Base-by-base conservation (phyloP, 2,329 filamentous ascomycete genomes). In the Pseudogymnoascus verrucosus region DNA sequence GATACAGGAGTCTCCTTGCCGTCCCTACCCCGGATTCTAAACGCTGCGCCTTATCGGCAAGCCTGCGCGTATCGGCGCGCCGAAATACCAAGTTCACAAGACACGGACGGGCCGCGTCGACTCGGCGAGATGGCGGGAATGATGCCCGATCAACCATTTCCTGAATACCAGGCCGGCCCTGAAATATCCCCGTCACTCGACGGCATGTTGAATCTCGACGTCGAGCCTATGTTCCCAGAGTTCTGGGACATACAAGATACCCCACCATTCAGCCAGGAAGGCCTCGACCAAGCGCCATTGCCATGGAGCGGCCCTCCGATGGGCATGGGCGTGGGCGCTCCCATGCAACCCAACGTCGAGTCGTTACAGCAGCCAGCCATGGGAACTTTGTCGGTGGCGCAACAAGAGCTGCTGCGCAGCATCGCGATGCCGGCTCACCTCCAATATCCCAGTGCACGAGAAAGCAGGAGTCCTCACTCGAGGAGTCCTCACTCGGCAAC, bases 351-450 rank as follows among this genome's bases (percentile, higher is more conserved):
- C 12, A 61, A 36, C 11, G 28, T 66, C 16, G 63, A 67, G 28
- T 57, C 67, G 1, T 61, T 64, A 8, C 63, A 63, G 11, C 69
- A 68, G 60, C 66, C 68, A 1, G 68, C 64, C 5, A 67, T 78
- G 60, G 76, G 74, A 67, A 74, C 73, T 3, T 75, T 88, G 63
- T 86, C 83, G 37, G 80, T 80, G 34, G 83, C 83, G 23, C 80
- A 86, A 71, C 82, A 85, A 70, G 84, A 87, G 71, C 81, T 83
- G 70, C 76, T 88, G 57, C 82, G 81, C 68, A 84, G 79, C 66
- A 87, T 87, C 70, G 85, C 84, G 68, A 88, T 88, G 84, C 85
- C 85, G 12, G 76, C 81, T 23, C 82, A 85, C 67, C 78, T 87
- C 16, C 82, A 84, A 68, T 87, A 86, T 47, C 66, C 65, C 19